These are phyloP conservation scores for Astrothelium macrocarpum DNA, from an alignment of 495 filamentous ascomycete species.

Conservation along the genomic window DNA sequence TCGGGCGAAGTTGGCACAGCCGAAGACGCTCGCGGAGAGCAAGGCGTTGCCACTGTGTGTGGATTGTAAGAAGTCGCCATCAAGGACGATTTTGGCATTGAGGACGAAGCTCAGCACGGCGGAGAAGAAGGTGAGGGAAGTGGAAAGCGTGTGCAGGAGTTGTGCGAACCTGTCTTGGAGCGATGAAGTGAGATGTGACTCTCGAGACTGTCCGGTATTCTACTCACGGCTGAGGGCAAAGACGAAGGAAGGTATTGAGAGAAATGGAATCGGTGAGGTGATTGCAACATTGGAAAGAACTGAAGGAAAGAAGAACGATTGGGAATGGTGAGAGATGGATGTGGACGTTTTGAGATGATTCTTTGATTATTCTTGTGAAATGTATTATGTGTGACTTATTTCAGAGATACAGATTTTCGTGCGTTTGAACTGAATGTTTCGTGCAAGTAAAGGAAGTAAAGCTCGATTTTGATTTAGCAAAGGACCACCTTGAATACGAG, in stretches of 20 bases:
- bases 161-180: slow-evolving; percentile 63
- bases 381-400: no score
- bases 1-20: slow-evolving; percentile 44
- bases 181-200: slow-evolving; percentile 77
- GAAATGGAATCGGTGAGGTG: slow-evolving; percentile 26
- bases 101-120: slow-evolving; percentile 48
- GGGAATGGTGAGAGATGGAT: slow-evolving; percentile 20
- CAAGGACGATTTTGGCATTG: slow-evolving; percentile 52
- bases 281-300: slow-evolving; percentile 26
- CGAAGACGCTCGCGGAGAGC: slow-evolving; percentile 3
- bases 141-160: slow-evolving; percentile 70
- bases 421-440: no score
- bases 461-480: no score
- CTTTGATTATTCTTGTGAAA: no score
- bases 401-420: no score
- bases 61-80: slow-evolving; percentile 47
- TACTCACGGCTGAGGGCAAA: slow-evolving; percentile 71
- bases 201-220: slow-evolving; percentile 85
- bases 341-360: background rate
- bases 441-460: no score
- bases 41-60: slow-evolving; percentile 50
- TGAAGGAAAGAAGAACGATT: slow-evolving; percentile 7
- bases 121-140: slow-evolving; percentile 54
- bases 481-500: no score
- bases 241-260: slow-evolving; percentile 50